A percentile compares a stretch with the other conserved stretches of the same genome.
These are phyloP conservation scores for Ustilago trichophora DNA, from an alignment of 1,284 basidiomycete genomes.

Conservation along the genomic window DNA sequence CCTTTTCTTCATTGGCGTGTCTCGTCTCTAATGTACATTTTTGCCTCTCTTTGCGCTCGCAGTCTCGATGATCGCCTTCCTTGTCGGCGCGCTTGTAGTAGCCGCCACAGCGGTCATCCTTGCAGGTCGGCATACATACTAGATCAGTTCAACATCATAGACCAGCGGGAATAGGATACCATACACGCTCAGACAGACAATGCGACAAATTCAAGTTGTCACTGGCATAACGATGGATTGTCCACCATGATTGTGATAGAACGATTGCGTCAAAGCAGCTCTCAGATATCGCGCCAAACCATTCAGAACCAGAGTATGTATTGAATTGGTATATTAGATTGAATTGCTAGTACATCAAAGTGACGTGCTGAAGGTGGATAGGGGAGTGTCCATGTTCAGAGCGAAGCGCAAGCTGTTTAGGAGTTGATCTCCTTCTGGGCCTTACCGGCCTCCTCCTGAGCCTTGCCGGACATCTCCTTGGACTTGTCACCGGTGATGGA, in stretches of 20 bases:
- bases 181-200: too few species aligned
- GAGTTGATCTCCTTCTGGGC: conserved; percentile 54
- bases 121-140: conserved; percentile 12
- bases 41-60: too few species aligned
- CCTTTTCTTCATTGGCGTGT: too few species aligned
- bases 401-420: conserved; percentile 13
- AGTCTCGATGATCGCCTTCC: conserved; percentile 36
- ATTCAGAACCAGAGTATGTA: not conserved
- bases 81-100: conserved; percentile 42
- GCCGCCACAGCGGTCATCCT: conserved; percentile 46
- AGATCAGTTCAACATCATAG: conserved; percentile 10
- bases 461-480: conserved; percentile 53
- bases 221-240: not conserved
- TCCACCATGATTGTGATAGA: too few species aligned
- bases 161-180: too few species aligned
- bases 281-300: too few species aligned
- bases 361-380: not conserved
- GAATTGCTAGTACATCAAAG: conserved; percentile 14
- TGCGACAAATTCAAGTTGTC: not conserved
- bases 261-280: too few species aligned
- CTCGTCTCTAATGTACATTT: too few species aligned
- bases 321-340: conserved; percentile 14
- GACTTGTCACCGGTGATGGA: conserved; percentile 56
- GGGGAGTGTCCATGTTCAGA: not conserved
- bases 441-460: conserved; percentile 50